phyloP scores from a whole-genome alignment of 2,329 filamentous ascomycete species.

The Diatrype stigma region DNA sequence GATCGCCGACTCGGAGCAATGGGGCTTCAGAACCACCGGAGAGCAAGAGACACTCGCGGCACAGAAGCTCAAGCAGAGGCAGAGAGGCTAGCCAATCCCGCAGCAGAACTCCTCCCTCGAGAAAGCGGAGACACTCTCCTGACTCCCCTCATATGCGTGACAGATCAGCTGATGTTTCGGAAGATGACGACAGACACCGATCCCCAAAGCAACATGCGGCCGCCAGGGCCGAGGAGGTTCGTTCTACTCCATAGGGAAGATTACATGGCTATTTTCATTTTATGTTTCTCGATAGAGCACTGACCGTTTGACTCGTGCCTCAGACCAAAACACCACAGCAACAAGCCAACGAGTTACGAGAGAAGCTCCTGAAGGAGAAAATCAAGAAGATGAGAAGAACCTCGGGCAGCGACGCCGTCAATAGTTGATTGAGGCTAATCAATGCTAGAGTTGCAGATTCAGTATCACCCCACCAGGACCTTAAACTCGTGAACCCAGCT shows the following conservation, averaged over 20 bases:
- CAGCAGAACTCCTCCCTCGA: constrained; percentile 27
- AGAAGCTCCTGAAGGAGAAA: constrained; percentile 48
- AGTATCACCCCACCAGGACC: background rate
- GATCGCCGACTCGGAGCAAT: constrained; percentile 30
- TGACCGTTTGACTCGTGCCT: constrained; percentile 29
- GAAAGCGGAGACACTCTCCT: constrained; percentile 49
- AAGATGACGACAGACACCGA: constrained; percentile 40
- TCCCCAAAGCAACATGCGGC: constrained; percentile 28
- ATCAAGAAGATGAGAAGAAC: constrained; percentile 52
- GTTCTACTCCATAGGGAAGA: constrained; percentile 29
- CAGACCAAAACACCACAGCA: constrained; percentile 35
- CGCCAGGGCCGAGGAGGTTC: constrained; percentile 38
- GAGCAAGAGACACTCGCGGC: constrained; percentile 16
- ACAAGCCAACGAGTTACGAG: constrained; percentile 41
- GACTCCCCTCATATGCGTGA: constrained; percentile 46
- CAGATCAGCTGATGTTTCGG: constrained; percentile 55
- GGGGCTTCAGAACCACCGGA: constrained; percentile 21
- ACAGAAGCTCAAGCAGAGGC: constrained; percentile 12
- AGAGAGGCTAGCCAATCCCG: constrained; percentile 18
- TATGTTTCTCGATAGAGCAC: constrained; percentile 20
- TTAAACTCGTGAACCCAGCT: background rate
- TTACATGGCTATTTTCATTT: constrained; percentile 12
- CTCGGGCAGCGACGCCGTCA: constrained; percentile 38
- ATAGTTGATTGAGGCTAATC: constrained; percentile 45
- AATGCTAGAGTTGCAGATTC: constrained; percentile 31